Evolutionary conservation across 495 filamentous ascomycete species (phyloP).

Genomic region (Zalerion maritima): DNA sequence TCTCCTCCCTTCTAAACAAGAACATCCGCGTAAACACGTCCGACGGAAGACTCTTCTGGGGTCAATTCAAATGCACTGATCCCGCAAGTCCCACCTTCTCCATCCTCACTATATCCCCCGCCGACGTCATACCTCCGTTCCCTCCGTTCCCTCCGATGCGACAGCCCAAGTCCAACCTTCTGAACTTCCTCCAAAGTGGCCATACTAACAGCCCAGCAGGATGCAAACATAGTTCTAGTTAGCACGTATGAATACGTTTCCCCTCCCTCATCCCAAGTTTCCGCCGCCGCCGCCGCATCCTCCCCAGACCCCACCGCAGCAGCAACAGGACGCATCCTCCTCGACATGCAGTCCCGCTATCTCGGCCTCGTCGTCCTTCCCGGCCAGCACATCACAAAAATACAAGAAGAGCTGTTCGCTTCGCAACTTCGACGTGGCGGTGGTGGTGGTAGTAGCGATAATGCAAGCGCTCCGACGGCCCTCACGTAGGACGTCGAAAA

Average conservation of each 20-base stretch:
- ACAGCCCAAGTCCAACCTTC: background rate
- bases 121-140: background rate
- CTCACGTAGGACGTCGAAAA: no score
- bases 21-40: slow-evolving; percentile 67
- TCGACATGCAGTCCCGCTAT: slow-evolving; percentile 69
- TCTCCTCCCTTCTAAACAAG: slow-evolving; percentile 44
- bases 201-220: slow-evolving; percentile 35
- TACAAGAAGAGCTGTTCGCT: slow-evolving; percentile 68
- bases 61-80: slow-evolving; percentile 88
- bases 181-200: background rate
- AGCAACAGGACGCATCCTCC: slow-evolving; percentile 26
- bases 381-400: slow-evolving; percentile 68
- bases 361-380: slow-evolving; percentile 86
- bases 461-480: no score
- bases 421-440: no score
- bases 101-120: background rate
- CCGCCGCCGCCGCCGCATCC: slow-evolving; percentile 24
- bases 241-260: slow-evolving; percentile 79
- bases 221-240: slow-evolving; percentile 73
- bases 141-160: slow-evolving; percentile 1
- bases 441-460: no score
- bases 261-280: slow-evolving; percentile 39
- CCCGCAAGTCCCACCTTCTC: slow-evolving; percentile 38
- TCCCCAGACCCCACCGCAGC: slow-evolving; percentile 17
- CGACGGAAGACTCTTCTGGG: slow-evolving; percentile 78